Percentiles rank a stretch among this genome's conserved stretches.
phyloP scores from a whole-genome alignment of 164 flowering plant genomes.

The Vitis vinifera region DNA sequence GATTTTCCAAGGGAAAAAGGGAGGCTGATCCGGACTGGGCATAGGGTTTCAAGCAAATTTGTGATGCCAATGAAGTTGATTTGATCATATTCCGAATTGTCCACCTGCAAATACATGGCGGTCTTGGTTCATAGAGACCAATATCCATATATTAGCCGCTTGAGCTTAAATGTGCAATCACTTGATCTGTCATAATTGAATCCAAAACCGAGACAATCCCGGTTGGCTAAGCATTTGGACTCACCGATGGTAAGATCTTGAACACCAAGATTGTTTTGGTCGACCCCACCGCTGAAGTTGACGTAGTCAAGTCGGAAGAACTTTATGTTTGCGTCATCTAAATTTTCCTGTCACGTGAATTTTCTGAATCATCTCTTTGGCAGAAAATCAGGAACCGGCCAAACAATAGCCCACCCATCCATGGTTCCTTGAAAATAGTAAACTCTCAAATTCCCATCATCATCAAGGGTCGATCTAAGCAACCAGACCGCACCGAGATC shows the following conservation, averaged over 20 bases:
- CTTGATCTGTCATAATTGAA: slow-evolving; percentile 46
- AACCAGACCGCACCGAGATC: too few relatives aligned
- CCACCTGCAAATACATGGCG: slow-evolving; percentile 52
- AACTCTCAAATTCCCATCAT: too few relatives aligned
- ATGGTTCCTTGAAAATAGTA: too few relatives aligned
- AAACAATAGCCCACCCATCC: too few relatives aligned
- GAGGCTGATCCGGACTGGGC: slow-evolving; percentile 55
- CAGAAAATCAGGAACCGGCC: too few relatives aligned
- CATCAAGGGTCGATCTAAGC: too few relatives aligned
- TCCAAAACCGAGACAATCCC: slow-evolving; percentile 50
- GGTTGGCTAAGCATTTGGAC: slow-evolving; percentile 25
- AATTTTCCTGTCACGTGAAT: too few relatives aligned
- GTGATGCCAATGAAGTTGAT: slow-evolving; percentile 66
- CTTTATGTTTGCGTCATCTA: too few relatives aligned
- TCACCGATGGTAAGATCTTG: slow-evolving; percentile 27
- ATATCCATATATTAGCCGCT: slow-evolving; percentile 40
- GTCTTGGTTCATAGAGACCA: slow-evolving; percentile 63
- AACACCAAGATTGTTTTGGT: slow-evolving; percentile 15
- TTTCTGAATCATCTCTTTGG: too few relatives aligned
- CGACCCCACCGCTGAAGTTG: not conserved
- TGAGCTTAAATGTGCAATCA: slow-evolving; percentile 48
- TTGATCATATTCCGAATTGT: slow-evolving; percentile 29
- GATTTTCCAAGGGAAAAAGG: slow-evolving; percentile 51
- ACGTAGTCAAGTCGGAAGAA: too few relatives aligned
- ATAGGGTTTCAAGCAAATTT: slow-evolving; percentile 39